Base-by-base conservation (phyloP, 176 grass and related monocot genomes). In the Tillandsia leiboldiana region DNA sequence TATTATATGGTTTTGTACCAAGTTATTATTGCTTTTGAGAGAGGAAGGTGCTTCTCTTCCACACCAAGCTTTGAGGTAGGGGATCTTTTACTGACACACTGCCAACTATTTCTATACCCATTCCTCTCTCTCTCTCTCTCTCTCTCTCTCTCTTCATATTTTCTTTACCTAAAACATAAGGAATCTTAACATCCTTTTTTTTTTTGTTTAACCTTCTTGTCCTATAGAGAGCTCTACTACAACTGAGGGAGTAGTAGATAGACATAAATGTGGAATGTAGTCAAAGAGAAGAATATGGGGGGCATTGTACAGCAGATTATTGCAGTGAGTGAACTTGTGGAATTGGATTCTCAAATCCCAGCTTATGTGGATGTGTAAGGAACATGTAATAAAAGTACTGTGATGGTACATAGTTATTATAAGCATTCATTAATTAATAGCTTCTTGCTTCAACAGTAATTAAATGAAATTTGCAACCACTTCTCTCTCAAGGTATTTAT, bases 151-250 rank as follows among this genome's bases (percentile, higher is more conserved):
- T 75, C 51, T 50, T 7, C 15, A 53, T 12, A 28, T 69, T 81
- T 64, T 52, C 65, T 52, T 78, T 62, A 82, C 69, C 51, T 79
- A 84, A 74, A 89, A 89, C 87, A 90, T 56, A 64, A 73, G 71
- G 87, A 95, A 95, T 95, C 90, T 95, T 80, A 70, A 75, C 75
- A 87, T 87, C 83, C 80, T 83, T 86, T 82, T 83, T 86, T 95
- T 82, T 82, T 83, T 86, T 20, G 20, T 20, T 20, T 95, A 80
- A 84, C 83, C 87, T 80, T 82, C 81, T 82, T 94, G 83, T 95
- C 90, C 81, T 95, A 77, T 75, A 87, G 81, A 90, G 78, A 90
- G 78, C 71, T 76, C 69, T 74, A 79, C 80, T 74, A 79, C 80
- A 69, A 76, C 28, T 70, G 75, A 65, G 75, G 75, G 73, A 93